Base-by-base conservation (phyloP, 2,329 filamentous ascomycete species). In the Lasiodiplodia hormozganensis region DNA sequence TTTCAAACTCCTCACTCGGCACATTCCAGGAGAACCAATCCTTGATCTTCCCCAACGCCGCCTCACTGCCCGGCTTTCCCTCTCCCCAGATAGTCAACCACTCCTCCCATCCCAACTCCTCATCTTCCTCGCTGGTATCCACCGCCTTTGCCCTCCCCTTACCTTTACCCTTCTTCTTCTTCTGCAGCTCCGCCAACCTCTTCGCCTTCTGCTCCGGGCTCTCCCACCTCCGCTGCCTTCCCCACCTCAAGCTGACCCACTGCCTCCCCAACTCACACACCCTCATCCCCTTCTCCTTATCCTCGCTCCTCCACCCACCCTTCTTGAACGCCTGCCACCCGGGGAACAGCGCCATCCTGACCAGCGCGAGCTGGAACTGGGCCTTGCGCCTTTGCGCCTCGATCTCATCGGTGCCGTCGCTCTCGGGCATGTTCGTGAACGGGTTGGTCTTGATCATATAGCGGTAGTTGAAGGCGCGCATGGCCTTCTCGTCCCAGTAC, bases 201-300 rank as follows among this genome's bases (percentile, higher is more conserved):
- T 36, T 21, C 23, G 2, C 21, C 40, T 31, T 28, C 58, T 2
- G 25, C 40, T 62, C 23, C 25, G 8, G 14, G 25, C 18, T 23
- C 60, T 38, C 43, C 60, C 47, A 64, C 31, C 43, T 38, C 28
- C 60, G 12, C 60, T 64, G 60, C 28, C 11, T 21, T 7, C 60
- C 60, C 60, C 60, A 64, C 21, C 60, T 23, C 47, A 64, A 25
- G 23, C 62, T 28, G 21, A 65, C 62, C 34, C 51, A 65, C 62
- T 38, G 51, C 38, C 51, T 54, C 2, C n/a, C 28, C 34, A 54
- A 8, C 34, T 54, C 51, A 10, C 12, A 16, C 34, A 43, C 57
- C 49, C 66, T n/a, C 4, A 62, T 25, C 47, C 67, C 67, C 38
- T 14, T 52, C 5, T 34, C 52, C 52, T 65, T 64, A 21, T 56